A percentile compares a stretch with the other conserved stretches of the same genome.
Evolutionary conservation across 2,329 filamentous ascomycete genomes (phyloP).

Genomic region (Neophaeococcomyces mojaviensis): DNA sequence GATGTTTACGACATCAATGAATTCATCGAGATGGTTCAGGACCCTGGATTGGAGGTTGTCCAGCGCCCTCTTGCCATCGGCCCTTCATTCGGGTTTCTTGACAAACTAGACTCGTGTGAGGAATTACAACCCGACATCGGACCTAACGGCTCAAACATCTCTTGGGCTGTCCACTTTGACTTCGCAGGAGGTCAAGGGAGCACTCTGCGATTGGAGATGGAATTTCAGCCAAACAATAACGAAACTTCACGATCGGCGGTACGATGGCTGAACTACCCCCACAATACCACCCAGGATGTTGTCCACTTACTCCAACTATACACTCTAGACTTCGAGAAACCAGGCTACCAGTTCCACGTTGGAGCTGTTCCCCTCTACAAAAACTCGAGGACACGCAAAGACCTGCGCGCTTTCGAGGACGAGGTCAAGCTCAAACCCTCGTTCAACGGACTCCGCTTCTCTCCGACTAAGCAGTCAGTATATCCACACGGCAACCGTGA

Average conservation of each 20-base stretch:
- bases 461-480: conserved; percentile 12
- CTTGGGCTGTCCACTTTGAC: conserved; percentile 36
- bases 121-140: conserved; percentile 13
- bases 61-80: conserved; percentile 16
- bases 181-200: conserved; percentile 27
- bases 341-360: conserved; percentile 20
- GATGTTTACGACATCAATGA: conserved; percentile 30
- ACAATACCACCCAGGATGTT: conserved; percentile 19
- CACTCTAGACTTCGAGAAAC: conserved; percentile 29
- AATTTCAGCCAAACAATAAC: conserved; percentile 11
- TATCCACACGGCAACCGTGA: conserved; percentile 12
- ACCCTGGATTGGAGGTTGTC: conserved; percentile 20
- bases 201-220: conserved; percentile 32
- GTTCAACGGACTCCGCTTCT: conserved; percentile 14
- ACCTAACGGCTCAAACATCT: conserved; percentile 21
- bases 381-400: conserved; percentile 10
- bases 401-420: conserved; percentile 17
- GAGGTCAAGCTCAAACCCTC: conserved; percentile 16
- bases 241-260: conserved; percentile 13
- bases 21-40: conserved; percentile 34
- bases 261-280: conserved; percentile 17
- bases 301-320: conserved; percentile 38
- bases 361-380: conserved; percentile 16
- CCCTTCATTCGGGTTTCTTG: conserved; percentile 21
- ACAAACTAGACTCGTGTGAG: conserved; percentile 22